Conservation (phyloP, 1,139 yeast genomes). For the Saccharomyces uvarum region DNA sequence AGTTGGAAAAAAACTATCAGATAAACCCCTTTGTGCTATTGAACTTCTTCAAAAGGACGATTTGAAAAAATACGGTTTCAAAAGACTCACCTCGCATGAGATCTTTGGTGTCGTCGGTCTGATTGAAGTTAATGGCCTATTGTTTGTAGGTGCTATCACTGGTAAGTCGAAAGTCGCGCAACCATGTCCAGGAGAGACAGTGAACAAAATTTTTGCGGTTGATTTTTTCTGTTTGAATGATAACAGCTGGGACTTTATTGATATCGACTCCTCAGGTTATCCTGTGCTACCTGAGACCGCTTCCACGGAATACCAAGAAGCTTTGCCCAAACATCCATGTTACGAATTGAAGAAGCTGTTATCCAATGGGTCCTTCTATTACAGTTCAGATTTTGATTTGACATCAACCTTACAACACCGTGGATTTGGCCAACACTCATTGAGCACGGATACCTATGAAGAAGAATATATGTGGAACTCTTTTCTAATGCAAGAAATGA, state of each 20-base stretch:
- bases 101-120: conserved; percentile 81
- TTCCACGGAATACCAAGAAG: conserved; percentile 13
- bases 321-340: conserved; percentile 67
- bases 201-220: conserved; percentile 71
- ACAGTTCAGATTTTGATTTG: conserved; percentile 85
- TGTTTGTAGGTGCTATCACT: conserved; percentile 74
- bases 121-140: conserved; percentile 56
- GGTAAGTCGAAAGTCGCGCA: conserved; percentile 71
- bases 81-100: conserved; percentile 46
- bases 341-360: conserved; percentile 67
- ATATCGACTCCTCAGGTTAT: conserved; percentile 57
- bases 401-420: conserved; percentile 77
- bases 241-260: conserved; percentile 72
- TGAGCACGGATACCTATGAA: conserved; percentile 54
- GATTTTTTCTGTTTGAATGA: conserved; percentile 74
- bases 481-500: conserved; percentile 78
- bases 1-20: conserved; percentile 11
- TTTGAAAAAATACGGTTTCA: conserved; percentile 32
- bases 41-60: conserved; percentile 26
- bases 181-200: conserved; percentile 73
- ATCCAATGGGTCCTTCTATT: conserved; percentile 84
- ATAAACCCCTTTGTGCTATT: conserved; percentile 24
- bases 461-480: conserved; percentile 96
- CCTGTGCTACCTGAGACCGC: conserved; percentile 37
- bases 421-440: conserved; percentile 43